Evolutionary conservation across 2,329 filamentous ascomycete genomes (phyloP), one percentile per base, ranked within the genome.

Genomic region (Fusarium humuli): DNA sequence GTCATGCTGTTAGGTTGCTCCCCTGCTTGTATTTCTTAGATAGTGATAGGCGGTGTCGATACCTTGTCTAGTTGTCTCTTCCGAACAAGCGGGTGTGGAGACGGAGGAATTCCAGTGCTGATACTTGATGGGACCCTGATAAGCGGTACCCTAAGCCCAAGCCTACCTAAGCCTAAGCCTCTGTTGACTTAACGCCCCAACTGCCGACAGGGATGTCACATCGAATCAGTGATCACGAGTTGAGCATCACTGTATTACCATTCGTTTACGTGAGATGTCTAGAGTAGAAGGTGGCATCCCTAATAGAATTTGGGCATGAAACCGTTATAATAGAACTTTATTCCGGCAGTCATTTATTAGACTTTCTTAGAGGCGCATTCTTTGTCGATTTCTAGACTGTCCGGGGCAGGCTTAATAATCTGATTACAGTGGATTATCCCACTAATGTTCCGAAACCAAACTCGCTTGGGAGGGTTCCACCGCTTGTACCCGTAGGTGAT

Each of bases 181-280:
- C 9, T 3, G 13, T 20, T n/a, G 25, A 10, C 8, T 53, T 56
- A 27, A 18, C 57, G 13, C 46, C 37, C 57, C 69, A 71, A 69
- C 59, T 71, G 25, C 68, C 69, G 69, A 71, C 69, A 71, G 42
- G 69, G 69, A 62, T 71, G 18, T 22, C 10, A 25, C 32, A 40
- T 52, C 32, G 23, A 20, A 52, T 52, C 30, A 52, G 22, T 22
- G 22, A 37, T 37, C 34, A 37, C 16, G 4, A 18, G 34, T 6
- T 22, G 49, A 52, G 34, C 22, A 22, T 22, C 22, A 22, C 22
- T 22, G 22, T 10, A 14, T 27, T 48, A 23, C 29, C 18, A 69
- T 69, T 58, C 53, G 69, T 70, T 49, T 55, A 66, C 56, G 69
- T 64, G 41, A 55, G 32, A 49, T 44, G 18, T 48, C 37, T 42